Evolutionary conservation across 1,284 basidiomycete genomes (phyloP).

Genomic region (Papiliotrema terrestris): DNA sequence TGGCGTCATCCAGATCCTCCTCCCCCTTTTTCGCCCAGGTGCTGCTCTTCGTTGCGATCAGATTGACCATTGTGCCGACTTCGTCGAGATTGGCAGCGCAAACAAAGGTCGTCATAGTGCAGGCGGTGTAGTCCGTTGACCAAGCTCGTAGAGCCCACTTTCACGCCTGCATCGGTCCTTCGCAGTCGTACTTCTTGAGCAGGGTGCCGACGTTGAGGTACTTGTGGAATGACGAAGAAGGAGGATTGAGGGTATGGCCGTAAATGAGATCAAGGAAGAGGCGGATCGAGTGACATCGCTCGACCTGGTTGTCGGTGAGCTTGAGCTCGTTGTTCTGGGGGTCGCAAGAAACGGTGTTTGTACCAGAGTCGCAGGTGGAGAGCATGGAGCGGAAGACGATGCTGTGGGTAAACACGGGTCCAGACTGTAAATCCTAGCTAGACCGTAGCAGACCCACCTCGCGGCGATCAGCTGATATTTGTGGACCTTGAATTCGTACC

Average conservation of each 20-base stretch:
- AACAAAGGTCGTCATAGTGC: no score
- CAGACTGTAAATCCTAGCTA: not conserved
- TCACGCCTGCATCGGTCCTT: not conserved
- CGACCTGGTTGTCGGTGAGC: not conserved
- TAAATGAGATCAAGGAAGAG: not conserved
- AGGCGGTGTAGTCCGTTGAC: not conserved
- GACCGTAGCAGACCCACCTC: no score
- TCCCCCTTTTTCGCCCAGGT: no score
- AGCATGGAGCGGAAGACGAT: not conserved
- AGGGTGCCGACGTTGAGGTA: not conserved
- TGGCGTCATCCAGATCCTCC: no score
- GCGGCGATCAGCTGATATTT: not conserved
- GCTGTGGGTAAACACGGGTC: not conserved
- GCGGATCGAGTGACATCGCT: not conserved
- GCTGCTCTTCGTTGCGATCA: no score
- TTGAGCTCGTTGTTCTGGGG: not conserved
- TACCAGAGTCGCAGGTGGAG: not conserved
- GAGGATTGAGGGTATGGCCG: not conserved
- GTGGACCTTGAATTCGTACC: not conserved
- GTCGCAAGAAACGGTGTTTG: not conserved
- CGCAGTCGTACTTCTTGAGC: conserved; percentile 1
- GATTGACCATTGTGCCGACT: no score
- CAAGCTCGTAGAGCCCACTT: not conserved
- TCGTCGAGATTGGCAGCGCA: no score
- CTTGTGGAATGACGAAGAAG: not conserved